These are phyloP conservation scores for Picea abies DNA, from an alignment of 83 land plant genomes.

Conservation along the genomic window DNA sequence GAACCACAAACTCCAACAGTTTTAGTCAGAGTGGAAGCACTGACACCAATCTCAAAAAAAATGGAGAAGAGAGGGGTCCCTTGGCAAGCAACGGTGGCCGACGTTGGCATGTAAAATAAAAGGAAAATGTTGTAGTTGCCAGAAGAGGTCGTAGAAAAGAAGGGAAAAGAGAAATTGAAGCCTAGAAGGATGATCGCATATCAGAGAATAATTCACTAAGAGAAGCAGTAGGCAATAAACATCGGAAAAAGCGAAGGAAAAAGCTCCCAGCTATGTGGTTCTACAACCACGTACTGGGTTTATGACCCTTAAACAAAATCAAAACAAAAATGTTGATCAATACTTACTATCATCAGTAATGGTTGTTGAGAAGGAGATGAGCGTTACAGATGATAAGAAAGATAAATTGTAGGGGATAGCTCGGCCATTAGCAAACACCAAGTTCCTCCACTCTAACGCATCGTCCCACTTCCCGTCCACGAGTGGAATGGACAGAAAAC, in stretches of 20 bases:
- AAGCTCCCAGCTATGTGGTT: no score
- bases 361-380: no score
- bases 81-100: slow-evolving; percentile 57
- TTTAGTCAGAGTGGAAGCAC: slow-evolving; percentile 27
- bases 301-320: no score
- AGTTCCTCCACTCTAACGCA: not conserved
- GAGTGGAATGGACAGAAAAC: no score
- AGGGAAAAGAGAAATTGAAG: slow-evolving; percentile 28
- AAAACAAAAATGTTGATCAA: no score
- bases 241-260: not conserved
- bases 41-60: slow-evolving; percentile 54
- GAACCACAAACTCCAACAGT: not conserved
- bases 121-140: slow-evolving; percentile 60
- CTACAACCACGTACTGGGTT: no score
- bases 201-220: slow-evolving; percentile 24
- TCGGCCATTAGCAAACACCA: no score
- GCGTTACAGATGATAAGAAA: not conserved
- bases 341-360: no score
- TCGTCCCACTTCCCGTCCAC: no score
- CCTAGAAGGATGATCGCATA: slow-evolving; percentile 40
- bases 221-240: slow-evolving; percentile 30
- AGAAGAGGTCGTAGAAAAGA: slow-evolving; percentile 68
- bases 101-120: slow-evolving; percentile 93
- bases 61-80: slow-evolving; percentile 69
- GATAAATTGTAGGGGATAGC: not conserved